Base-by-base conservation (phyloP, 2,329 filamentous ascomycete genomes). In the Xylariaceae sp. region DNA sequence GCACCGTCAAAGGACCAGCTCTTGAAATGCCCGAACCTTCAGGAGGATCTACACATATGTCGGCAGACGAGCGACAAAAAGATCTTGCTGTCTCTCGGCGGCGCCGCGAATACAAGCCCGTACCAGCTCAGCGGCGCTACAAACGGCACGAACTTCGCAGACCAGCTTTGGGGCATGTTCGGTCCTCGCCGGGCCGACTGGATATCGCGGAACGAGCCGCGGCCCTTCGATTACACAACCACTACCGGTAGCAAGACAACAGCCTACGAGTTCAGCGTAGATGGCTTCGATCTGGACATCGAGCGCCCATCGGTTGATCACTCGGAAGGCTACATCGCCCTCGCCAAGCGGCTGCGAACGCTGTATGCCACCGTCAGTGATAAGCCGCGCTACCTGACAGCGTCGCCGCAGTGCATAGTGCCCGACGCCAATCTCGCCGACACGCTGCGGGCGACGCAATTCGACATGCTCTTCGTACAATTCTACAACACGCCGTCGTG, bases 401-500 rank as follows among this genome's bases (percentile, higher is more conserved):
- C 68, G 52, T 74, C 75, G 26, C 76, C 76, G 19, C 72, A 79
- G 58, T 79, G 76, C 61, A 63, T 76, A 57, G 72, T 78, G 37
- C 65, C 71, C 10, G 62, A 71, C 49, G 67, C 71, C 40, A 63
- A 70, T 56, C 52, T 69, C 26, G 48, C 50, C 29, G 61, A 52
- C 47, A 56, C 62, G 12, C 59, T 69, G 8, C 32, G 49, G 18
- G 39, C 61, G 3, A 54, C 55, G 40, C 36, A 53, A 42, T 74
- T 79, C 56, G 72, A 75, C 32, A 68, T 72, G 21, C 63, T 76
- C 19, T 78, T 78, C 65, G 63, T 79, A 51, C 76, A 78, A 66
- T 79, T 76, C 65, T 79, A 77, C 69, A 77, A 78, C 68, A 78
- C 77, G 56, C 59, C 62, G 5, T 59, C 54, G 15, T 78, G 75